Evolutionary conservation across 2,329 filamentous ascomycete genomes (phyloP).

Genomic region (Botryosphaeria dothidea): DNA sequence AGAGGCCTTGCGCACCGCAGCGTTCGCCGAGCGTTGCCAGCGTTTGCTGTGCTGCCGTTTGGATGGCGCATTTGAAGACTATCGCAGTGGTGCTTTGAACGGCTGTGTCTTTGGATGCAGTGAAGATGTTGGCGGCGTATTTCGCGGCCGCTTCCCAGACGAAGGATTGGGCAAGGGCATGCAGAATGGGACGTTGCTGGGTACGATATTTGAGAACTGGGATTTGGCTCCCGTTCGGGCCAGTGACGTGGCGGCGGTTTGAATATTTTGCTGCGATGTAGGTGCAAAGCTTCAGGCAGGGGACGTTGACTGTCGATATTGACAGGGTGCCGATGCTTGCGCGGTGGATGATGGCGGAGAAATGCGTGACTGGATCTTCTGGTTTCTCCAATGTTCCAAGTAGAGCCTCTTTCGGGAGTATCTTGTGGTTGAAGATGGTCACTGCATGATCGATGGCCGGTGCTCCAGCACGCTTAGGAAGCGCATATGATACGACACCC

Average conservation of each 20-base stretch:
- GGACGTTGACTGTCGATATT: slow-evolving; percentile 10
- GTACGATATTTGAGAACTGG: background rate
- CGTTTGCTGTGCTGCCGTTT: background rate
- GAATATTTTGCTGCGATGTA: slow-evolving; percentile 1
- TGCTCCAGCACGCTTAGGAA: slow-evolving; percentile 31
- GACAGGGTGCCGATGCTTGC: slow-evolving; percentile 16
- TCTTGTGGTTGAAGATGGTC: slow-evolving; percentile 37
- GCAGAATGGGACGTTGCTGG: background rate
- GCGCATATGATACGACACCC: slow-evolving; percentile 29
- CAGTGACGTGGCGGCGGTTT: background rate
- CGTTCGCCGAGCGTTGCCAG: background rate
- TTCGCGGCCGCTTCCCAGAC: background rate
- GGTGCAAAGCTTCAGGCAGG: slow-evolving; percentile 10
- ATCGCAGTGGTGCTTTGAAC: background rate
- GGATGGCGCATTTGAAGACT: background rate
- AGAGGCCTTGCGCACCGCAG: slow-evolving; percentile 8
- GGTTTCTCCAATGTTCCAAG: slow-evolving; percentile 27
- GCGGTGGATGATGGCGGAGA: slow-evolving; percentile 24
- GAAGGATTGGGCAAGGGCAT: background rate
- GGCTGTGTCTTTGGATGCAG: background rate
- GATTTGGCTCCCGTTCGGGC: background rate
- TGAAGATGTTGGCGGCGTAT: background rate
- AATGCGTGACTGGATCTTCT: slow-evolving; percentile 26
- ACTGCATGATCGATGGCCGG: slow-evolving; percentile 35
- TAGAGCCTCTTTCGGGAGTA: slow-evolving; percentile 28